Conservation (phyloP, 495 filamentous ascomycete species). For the Aspergillus incahuasiensis region DNA sequence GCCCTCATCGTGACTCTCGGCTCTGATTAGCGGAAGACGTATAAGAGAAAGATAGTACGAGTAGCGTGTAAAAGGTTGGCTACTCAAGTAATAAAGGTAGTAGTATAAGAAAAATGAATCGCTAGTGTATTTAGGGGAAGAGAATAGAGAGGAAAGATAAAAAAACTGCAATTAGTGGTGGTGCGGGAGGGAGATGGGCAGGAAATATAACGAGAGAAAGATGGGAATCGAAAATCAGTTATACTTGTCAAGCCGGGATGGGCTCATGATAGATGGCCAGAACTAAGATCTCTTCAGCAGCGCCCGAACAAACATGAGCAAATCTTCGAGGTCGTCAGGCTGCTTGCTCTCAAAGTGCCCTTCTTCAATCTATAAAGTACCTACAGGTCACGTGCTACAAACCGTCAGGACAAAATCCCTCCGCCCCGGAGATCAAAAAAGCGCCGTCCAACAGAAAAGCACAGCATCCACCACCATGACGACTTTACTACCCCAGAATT, state of each 20-base stretch:
- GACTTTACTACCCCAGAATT: conserved; percentile 34
- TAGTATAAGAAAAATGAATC: too few relatives aligned
- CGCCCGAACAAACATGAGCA: not conserved
- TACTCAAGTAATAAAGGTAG: not conserved
- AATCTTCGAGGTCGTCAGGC: not conserved
- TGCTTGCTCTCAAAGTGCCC: not conserved
- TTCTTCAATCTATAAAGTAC: too few relatives aligned
- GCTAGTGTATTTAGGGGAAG: too few relatives aligned
- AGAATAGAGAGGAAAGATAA: not conserved
- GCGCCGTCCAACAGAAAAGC: conserved; percentile 18
- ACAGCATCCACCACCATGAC: conserved; percentile 32
- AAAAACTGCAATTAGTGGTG: not conserved
- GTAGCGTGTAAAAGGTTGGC: not conserved
- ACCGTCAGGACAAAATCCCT: too few relatives aligned
- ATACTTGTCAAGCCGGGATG: not conserved
- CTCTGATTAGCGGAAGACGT: too few relatives aligned
- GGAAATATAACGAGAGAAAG: not conserved
- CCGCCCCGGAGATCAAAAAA: conserved; percentile 22
- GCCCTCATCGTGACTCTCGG: not conserved
- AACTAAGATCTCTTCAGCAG: not conserved
- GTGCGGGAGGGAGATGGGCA: not conserved
- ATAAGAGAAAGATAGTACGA: too few relatives aligned
- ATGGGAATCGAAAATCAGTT: not conserved
- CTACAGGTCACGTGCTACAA: too few relatives aligned
- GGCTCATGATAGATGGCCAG: not conserved